Percentiles rank a stretch among this genome's conserved stretches.
Conservation (phyloP, 768 basidiomycete species). For the Tephrocybe sp. region DNA sequence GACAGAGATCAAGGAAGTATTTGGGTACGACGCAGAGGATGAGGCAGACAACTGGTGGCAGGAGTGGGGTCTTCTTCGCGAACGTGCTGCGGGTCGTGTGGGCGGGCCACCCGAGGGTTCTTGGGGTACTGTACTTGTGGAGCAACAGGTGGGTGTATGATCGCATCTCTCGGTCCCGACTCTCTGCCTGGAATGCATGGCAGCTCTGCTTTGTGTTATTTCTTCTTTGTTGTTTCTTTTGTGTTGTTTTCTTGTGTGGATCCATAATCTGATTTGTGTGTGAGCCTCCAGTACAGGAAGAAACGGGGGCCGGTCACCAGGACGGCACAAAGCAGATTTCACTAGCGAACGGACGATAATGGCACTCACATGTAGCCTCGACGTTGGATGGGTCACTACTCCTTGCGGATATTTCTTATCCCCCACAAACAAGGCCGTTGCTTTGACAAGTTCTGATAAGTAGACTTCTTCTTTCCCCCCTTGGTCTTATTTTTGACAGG, state of each 20-base stretch:
- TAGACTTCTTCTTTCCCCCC: not conserved
- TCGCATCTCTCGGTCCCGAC: not conserved
- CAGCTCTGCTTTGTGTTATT: not conserved
- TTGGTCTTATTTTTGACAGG: not conserved
- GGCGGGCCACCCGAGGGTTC: not conserved
- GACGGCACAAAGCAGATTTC: slow-evolving; percentile 2
- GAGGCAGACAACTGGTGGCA: slow-evolving; percentile 65
- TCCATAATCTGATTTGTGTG: slow-evolving; percentile 6
- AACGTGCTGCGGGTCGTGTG: slow-evolving; percentile 34
- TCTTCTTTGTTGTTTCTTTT: not conserved
- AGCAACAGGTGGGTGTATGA: slow-evolving; percentile 12
- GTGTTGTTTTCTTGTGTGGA: not conserved
- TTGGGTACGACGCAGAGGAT: slow-evolving; percentile 56
- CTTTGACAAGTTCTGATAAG: not conserved
- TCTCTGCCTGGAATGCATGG: not conserved
- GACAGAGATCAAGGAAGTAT: slow-evolving; percentile 47
- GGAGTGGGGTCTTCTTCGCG: slow-evolving; percentile 47
- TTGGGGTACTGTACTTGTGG: slow-evolving; percentile 5
- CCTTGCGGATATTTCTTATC: slow-evolving; percentile 8
- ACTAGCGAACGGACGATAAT: not conserved
- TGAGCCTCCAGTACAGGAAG: not conserved
- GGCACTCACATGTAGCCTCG: not conserved
- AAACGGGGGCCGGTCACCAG: not conserved
- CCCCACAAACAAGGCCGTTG: not conserved
- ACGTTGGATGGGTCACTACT: not conserved